Evolutionary conservation across 352 stramenopile species (phyloP), one percentile per base, ranked within the genome.

Genomic region (Elongisporangium undulatum): DNA sequence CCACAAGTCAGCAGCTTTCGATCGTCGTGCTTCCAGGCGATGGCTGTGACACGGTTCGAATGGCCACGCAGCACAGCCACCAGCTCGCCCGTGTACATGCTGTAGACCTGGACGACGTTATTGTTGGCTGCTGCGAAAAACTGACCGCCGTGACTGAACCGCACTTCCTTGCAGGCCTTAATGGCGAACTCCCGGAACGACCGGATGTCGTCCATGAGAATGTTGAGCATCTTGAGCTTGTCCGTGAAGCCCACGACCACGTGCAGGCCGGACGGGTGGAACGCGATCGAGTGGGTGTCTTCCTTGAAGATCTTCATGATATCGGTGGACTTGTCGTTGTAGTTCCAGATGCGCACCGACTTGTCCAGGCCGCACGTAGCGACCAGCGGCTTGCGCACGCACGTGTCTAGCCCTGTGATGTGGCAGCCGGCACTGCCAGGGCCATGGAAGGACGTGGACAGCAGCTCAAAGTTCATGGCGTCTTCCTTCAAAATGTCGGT

Each of bases 281-380:
- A 92, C 4, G 92, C 83, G 22, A 97, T 75, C 13, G 81, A 90
- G 41, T 86, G 74, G 16, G 89, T 81, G 51, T 98, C 90, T 56
- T 98, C 94, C 39, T 85, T 85, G 68, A 97, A 98, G 53, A 82
- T 77, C 55, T 97, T 97, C 67, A 92, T 82, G 49, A 98, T 90
- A 55, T 98, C 92, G 0, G 86, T 87, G 24, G 78, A 89, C 58
- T 97, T 93, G 61, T 97, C 89, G 45, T 96, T 51, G 68, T 98
- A 98, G 70, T 98, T 98, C 94, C 94, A 98, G 21, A 98, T 73
- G 29, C 93, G 81, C 16, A 98, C 78, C 0, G 90, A 97, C 49
- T 86, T 82, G 69, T 98, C 95, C 4, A 96, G 68, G 2, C 87
- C 91, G 53, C 85, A 97, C 3, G 94, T 98, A 2, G 89, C 90